A percentile compares a stretch with the other conserved stretches of the same genome.
Conservation (phyloP, 768 basidiomycete genomes). For the Boletellus emodensis region DNA sequence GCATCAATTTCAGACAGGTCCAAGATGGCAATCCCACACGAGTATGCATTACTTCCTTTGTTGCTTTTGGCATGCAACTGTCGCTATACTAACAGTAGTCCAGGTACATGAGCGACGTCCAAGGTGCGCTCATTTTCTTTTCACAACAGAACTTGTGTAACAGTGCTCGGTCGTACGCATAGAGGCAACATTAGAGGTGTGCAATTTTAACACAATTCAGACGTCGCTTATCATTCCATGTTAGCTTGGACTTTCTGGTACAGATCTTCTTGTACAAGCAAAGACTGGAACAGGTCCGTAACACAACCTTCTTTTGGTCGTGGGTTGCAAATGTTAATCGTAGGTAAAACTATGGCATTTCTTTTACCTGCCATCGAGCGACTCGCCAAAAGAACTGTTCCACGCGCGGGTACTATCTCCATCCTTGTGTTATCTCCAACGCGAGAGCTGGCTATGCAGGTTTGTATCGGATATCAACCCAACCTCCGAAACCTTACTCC, state of each 20-base stretch:
- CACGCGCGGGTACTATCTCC: slow-evolving; percentile 36
- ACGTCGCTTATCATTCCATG: slow-evolving; percentile 1
- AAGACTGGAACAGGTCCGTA: slow-evolving; percentile 60
- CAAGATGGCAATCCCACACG: slow-evolving; percentile 41
- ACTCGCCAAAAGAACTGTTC: slow-evolving; percentile 44
- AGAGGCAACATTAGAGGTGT: slow-evolving; percentile 42
- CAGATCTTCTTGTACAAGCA: slow-evolving; percentile 48
- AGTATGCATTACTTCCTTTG: slow-evolving; percentile 29
- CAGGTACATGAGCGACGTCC: slow-evolving; percentile 46
- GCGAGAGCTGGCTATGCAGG: slow-evolving; percentile 70
- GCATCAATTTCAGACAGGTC: slow-evolving; percentile 37
- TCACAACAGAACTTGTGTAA: background rate
- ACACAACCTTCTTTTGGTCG: background rate
- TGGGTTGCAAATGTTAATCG: background rate
- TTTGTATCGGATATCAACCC: slow-evolving; percentile 31
- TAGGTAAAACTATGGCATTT: slow-evolving; percentile 71
- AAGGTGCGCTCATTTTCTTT: slow-evolving; percentile 31
- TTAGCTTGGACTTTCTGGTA: slow-evolving; percentile 39
- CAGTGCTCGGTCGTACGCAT: background rate
- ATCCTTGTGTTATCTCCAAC: slow-evolving; percentile 70
- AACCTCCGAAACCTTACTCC: background rate
- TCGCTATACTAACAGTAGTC: slow-evolving; percentile 19
- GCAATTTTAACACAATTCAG: background rate
- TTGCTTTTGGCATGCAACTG: background rate
- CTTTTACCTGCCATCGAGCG: slow-evolving; percentile 72